A percentile compares a stretch with the other conserved stretches of the same genome.
phyloP scores from a whole-genome alignment of 306 rosid genomes.

The Carpinus fangiana region DNA sequence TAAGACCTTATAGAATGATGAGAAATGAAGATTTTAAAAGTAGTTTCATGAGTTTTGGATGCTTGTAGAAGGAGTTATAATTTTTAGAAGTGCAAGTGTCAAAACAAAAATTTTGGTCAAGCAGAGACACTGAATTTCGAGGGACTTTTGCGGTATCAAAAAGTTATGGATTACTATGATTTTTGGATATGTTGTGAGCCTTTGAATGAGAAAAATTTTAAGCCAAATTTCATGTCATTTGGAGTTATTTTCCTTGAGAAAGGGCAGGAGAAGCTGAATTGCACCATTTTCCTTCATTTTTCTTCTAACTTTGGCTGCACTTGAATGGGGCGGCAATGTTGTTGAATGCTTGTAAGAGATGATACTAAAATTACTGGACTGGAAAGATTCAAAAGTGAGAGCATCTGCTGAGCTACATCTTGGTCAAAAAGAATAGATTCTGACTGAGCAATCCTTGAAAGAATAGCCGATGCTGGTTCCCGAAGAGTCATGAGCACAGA shows the following conservation, averaged over 20 bases:
- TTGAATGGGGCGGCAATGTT: conserved; percentile 67
- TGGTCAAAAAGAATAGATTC: conserved; percentile 61
- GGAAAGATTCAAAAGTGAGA: conserved; percentile 79
- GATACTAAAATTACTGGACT: conserved; percentile 75
- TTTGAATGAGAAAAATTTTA: no score
- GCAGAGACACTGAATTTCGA: no score
- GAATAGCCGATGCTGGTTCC: conserved; percentile 87
- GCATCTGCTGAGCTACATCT: conserved; percentile 80
- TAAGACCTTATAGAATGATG: no score
- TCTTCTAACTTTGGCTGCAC: conserved; percentile 58
- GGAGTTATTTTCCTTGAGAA: conserved; percentile 58
- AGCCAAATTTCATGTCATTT: no score
- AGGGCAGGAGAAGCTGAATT: conserved; percentile 73
- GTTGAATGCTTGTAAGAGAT: conserved; percentile 77
- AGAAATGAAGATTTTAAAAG: no score
- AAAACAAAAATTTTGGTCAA: no score
- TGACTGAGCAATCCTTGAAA: conserved; percentile 75
- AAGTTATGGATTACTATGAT: no score
- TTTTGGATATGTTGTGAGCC: no score
- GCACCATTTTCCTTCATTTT: conserved; percentile 83
- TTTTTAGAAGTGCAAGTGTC: no score
- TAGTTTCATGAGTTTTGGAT: no score
- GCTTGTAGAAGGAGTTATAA: no score
- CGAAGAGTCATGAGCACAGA: conserved; percentile 90
- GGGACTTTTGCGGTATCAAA: no score